Percentiles rank a stretch among this genome's conserved stretches.
These are phyloP conservation scores for Skeletonema menzelii DNA, from an alignment of 108 stramenopile species.

Conservation along the genomic window DNA sequence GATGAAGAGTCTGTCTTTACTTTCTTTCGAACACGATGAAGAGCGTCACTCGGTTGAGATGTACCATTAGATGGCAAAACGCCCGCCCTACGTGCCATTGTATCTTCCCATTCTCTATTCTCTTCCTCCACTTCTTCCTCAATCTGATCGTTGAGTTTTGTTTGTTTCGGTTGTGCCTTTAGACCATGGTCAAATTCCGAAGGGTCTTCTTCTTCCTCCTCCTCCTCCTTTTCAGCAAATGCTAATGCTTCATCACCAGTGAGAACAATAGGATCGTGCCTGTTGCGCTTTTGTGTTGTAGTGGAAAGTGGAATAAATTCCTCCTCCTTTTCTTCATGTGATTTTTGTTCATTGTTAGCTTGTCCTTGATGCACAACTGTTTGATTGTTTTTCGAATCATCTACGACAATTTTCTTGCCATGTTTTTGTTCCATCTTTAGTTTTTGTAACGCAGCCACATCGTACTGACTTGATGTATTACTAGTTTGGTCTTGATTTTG, in stretches of 20 bases:
- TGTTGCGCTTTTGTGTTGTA: neutral
- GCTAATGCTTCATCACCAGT: constrained; percentile 50
- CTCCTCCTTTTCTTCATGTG: constrained; percentile 11
- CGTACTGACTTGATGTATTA: constrained; percentile 32
- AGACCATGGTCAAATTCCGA: constrained; percentile 34
- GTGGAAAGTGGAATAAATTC: constrained; percentile 31
- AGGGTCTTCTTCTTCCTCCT: constrained; percentile 26
- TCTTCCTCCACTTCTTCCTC: constrained; percentile 27
- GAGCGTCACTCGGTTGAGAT: neutral
- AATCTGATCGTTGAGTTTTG: neutral
- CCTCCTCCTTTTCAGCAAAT: constrained; percentile 29
- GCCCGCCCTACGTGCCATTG: constrained; percentile 70
- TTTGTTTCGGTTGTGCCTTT: neutral
- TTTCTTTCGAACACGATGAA: constrained; percentile 3
- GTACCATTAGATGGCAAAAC: constrained; percentile 25
- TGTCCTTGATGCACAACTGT: neutral
- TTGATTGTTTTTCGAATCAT: neutral
- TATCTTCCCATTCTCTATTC: constrained; percentile 61
- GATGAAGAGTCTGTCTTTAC: constrained; percentile 3
- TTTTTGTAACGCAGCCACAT: constrained; percentile 57
- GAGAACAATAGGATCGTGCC: constrained; percentile 22
- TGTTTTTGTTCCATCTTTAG: constrained; percentile 59
- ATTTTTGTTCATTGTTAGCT: neutral
- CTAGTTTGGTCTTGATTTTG: neutral
- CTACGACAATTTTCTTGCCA: neutral